phyloP scores from a whole-genome alignment of 2,329 filamentous ascomycete genomes.

The Talaromyces sp. region DNA sequence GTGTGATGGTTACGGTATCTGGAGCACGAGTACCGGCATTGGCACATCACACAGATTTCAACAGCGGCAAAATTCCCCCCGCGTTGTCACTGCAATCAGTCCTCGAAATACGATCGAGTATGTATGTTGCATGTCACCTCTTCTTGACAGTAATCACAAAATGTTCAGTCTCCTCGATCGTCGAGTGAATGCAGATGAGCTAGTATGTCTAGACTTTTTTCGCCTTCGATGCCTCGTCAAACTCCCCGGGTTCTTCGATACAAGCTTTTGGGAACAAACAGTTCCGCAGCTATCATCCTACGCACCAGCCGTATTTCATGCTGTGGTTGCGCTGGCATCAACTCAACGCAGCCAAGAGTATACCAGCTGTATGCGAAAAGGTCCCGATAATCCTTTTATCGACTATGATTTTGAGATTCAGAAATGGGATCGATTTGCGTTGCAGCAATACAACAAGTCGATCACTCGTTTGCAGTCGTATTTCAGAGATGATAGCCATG shows the following conservation, averaged over 20 bases:
- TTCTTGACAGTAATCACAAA: neutral
- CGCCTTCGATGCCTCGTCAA: conserved; percentile 9
- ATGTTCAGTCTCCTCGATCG: neutral
- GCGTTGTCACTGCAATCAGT: too few species aligned
- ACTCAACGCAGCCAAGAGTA: conserved; percentile 17
- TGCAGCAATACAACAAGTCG: conserved; percentile 15
- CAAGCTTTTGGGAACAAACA: conserved; percentile 5
- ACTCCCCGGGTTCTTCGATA: conserved; percentile 7
- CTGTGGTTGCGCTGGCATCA: conserved; percentile 9
- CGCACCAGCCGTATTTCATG: conserved; percentile 1
- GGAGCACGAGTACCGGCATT: neutral
- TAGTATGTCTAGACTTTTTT: conserved; percentile 14
- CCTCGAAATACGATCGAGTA: neutral
- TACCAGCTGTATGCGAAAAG: conserved; percentile 11
- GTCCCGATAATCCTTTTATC: neutral
- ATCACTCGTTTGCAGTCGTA: conserved; percentile 8
- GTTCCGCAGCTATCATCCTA: neutral
- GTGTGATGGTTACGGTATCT: conserved; percentile 14
- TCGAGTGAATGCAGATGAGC: conserved; percentile 2
- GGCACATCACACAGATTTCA: neutral
- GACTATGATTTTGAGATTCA: conserved; percentile 9
- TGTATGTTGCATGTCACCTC: neutral
- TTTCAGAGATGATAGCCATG: conserved; percentile 8
- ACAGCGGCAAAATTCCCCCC: neutral
- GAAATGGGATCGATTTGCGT: conserved; percentile 15